A percentile compares a stretch with the other conserved stretches of the same genome.
Evolutionary conservation across 768 basidiomycete genomes (phyloP).

Genomic region (Boletus vermiculosoides): DNA sequence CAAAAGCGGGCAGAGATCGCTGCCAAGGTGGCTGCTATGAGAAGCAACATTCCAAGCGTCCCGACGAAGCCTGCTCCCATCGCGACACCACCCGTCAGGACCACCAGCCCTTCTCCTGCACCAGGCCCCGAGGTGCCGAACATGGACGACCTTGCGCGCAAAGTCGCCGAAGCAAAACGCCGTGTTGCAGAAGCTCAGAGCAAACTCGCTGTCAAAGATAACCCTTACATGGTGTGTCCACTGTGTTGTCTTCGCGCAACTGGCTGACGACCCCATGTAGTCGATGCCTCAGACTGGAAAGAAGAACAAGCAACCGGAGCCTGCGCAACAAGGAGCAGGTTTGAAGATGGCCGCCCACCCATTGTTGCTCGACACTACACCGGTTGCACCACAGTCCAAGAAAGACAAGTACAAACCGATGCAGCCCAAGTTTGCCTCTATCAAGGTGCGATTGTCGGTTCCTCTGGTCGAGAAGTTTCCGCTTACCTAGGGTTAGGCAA

Average conservation of each 20-base stretch:
- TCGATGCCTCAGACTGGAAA: slow-evolving; percentile 54
- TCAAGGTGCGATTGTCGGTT: slow-evolving; percentile 54
- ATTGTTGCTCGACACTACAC: slow-evolving; percentile 64
- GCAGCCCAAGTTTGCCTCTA: slow-evolving; percentile 98
- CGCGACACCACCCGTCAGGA: slow-evolving; percentile 20
- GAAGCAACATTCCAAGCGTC: slow-evolving; percentile 37
- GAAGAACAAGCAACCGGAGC: slow-evolving; percentile 55
- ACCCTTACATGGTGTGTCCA: slow-evolving; percentile 80
- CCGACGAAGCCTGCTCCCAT: slow-evolving; percentile 29
- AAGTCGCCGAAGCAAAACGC: slow-evolving; percentile 82
- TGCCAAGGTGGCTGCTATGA: slow-evolving; percentile 81
- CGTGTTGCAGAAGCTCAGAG: slow-evolving; percentile 82
- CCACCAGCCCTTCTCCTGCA: slow-evolving; percentile 37
- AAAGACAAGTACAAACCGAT: slow-evolving; percentile 96
- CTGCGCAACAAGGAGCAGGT: slow-evolving; percentile 75
- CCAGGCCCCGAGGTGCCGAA: slow-evolving; percentile 43
- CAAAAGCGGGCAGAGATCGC: slow-evolving; percentile 83
- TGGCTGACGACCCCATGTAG: slow-evolving; percentile 33
- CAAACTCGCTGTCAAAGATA: slow-evolving; percentile 71
- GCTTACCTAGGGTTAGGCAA: slow-evolving; percentile 48
- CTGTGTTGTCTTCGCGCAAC: not conserved
- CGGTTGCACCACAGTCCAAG: slow-evolving; percentile 62
- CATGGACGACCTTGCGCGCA: slow-evolving; percentile 63
- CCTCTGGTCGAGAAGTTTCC: not conserved
- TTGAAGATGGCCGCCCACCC: slow-evolving; percentile 92